Base-by-base conservation (phyloP, 192 early-diverging fungal species). In the Mortierella claussenii region DNA sequence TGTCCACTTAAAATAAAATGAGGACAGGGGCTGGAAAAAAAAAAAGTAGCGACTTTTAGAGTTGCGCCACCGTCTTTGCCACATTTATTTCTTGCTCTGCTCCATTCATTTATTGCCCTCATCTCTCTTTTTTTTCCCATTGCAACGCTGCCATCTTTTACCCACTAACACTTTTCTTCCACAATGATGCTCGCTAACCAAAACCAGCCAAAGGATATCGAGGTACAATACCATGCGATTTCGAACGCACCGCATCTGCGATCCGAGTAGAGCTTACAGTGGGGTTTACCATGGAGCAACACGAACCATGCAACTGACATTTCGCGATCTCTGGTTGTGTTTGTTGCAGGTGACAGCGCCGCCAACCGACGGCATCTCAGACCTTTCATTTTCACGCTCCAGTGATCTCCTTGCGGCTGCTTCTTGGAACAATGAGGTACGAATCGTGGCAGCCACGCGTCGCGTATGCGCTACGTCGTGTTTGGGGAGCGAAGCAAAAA, bases 381-480 rank as follows among this genome's bases (percentile, higher is more conserved):
- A 85, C 49, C 65, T 99, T 17, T 59, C 87, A 34, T 99, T 96
- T 73, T 93, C 90, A 31, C 88, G 94, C 18, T 82, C 85, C 54
- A 91, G 90, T 10, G 94, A 98, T 78, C 89, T 89, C 36, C 82
- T 99, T 28, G 91, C 96, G 9, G 96, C 91, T 2, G 81, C 89
- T 24, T 95, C 93, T 13, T 99, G 97, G 95, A 95, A 95, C 68
- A 94, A 95, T 71, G 82, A 87, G 55, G 91, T 87, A 78, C 47
- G 58, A 40, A 26, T 27, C 9, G 36, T 34, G 24, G 9, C 4
- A 13, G 21, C 13, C 27, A 36, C 11, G n/a, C n/a, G n/a, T n/a
- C n/a, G n/a, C n/a, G n/a, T n/a, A n/a, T n/a, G n/a, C n/a, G n/a
- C n/a, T n/a, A n/a, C n/a, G n/a, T n/a, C n/a, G n/a, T n/a, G n/a